Base-by-base conservation (phyloP, 345 rosid species). In the Erodium maritimum region DNA sequence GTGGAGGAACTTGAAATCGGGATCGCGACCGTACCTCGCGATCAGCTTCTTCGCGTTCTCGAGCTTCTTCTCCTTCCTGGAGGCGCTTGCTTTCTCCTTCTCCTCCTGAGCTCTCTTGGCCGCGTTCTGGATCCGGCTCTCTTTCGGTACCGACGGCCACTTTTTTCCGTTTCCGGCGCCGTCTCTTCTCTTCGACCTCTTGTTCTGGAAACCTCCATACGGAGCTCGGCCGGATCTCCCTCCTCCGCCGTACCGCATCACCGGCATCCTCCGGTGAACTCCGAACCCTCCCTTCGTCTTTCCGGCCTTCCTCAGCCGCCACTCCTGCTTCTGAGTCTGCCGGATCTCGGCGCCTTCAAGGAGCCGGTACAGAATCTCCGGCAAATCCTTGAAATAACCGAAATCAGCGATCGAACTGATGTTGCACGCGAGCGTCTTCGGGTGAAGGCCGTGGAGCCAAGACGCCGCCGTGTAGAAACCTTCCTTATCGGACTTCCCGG, bases 321-420 rank as follows among this genome's bases (percentile, higher is more conserved):
- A 25, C 33, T 25, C 33, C 33, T 25, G 3, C 33, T 7, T 25
- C 33, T 25, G 33, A 3, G 33, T 25, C 4, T 25, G 37, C 57
- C 89, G 69, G 61, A 76, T 75, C 5, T 77, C 73, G 3, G 56
- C n/a, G 1, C 89, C 85, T 63, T 78, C 70, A 0, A 80, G 56
- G n/a, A 88, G 73, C 24, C 85, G 74, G 77, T 75, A 85, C 19
- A 82, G 83, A 55, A 85, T 72, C 77, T 85, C 86, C 0, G 74
- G 84, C 21, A 85, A 75, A 52, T 85, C 93, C 58, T 78, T 88
- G 21, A 83, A 75, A 64, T 71, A 83, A 0, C 96, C 96, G 34
- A 88, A 81, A 5, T 52, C 46, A 0, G 67, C 78, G 25, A 80
- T 60, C 0, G 73, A 25, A 1, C 73, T 74, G 11, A 73, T 67